These are phyloP conservation scores for Colletotrichum spaethianum DNA, from an alignment of 2,329 filamentous ascomycete species.

Conservation along the genomic window DNA sequence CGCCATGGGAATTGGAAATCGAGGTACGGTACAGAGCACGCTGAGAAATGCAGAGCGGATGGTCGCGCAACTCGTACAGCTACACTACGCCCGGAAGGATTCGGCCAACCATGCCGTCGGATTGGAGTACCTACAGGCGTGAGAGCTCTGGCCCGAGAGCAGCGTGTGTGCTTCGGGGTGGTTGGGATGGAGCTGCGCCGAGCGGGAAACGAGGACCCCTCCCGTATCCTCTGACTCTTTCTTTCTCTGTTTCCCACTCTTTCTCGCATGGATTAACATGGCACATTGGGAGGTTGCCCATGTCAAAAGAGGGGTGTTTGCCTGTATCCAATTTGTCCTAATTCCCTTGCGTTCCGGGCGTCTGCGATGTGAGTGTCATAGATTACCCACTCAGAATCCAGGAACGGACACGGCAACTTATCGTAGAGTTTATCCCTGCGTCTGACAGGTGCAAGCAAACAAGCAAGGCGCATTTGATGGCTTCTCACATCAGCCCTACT, in stretches of 20 bases:
- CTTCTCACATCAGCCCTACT: background rate
- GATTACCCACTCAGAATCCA: background rate
- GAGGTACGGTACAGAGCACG: background rate
- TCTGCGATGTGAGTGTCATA: conserved; percentile 10
- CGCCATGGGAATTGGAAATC: conserved; percentile 36
- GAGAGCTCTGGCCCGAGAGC: background rate
- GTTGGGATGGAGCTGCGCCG: background rate
- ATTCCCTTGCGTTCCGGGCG: background rate
- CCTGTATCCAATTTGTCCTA: background rate
- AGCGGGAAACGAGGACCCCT: background rate
- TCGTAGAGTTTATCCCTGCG: background rate
- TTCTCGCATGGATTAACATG: conserved; percentile 3
- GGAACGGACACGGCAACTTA: background rate
- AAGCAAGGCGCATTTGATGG: background rate
- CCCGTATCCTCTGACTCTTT: background rate
- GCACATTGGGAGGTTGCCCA: conserved; percentile 11
- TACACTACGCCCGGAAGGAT: background rate
- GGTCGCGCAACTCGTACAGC: background rate
- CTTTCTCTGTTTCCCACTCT: background rate
- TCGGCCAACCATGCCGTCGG: background rate
- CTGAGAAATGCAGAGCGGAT: background rate
- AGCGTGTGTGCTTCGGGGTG: background rate
- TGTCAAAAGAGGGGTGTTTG: background rate
- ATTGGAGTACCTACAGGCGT: background rate
- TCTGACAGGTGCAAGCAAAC: background rate